Percentiles rank a stretch among this genome's conserved stretches.
Conservation (phyloP, 208 protist species). For the Wallacemonas sp. region DNA sequence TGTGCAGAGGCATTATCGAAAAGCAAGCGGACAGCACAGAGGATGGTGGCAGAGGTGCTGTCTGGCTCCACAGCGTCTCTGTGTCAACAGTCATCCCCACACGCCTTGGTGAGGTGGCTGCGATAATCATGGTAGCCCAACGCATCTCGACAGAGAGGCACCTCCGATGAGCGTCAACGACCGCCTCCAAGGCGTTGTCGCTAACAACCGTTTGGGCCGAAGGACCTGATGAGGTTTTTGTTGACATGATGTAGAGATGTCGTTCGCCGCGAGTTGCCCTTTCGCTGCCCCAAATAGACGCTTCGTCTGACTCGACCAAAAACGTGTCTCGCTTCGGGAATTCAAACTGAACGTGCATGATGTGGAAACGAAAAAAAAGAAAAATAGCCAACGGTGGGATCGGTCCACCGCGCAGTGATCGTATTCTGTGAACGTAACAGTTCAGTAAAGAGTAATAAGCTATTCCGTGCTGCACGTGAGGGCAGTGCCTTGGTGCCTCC, state of each 20-base stretch:
- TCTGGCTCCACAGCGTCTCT: slow-evolving; percentile 24
- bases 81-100: slow-evolving; percentile 10
- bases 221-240: background rate
- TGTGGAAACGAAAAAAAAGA: background rate
- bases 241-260: background rate
- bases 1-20: slow-evolving; percentile 28
- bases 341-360: slow-evolving; percentile 7
- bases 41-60: slow-evolving; percentile 49
- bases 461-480: no score
- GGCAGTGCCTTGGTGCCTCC: no score
- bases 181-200: background rate
- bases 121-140: background rate
- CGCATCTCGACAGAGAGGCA: background rate
- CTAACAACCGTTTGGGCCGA: background rate
- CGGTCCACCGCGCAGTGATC: no score
- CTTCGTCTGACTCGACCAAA: background rate
- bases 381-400: background rate
- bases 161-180: background rate
- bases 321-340: slow-evolving; percentile 2
- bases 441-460: no score
- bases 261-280: background rate
- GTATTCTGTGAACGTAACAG: no score
- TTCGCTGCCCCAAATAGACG: background rate
- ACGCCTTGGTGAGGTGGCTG: background rate
- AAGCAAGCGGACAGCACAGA: slow-evolving; percentile 54